Evolutionary conservation across 495 filamentous ascomycete species (phyloP).

Genomic region (Cercophora newfieldiana): DNA sequence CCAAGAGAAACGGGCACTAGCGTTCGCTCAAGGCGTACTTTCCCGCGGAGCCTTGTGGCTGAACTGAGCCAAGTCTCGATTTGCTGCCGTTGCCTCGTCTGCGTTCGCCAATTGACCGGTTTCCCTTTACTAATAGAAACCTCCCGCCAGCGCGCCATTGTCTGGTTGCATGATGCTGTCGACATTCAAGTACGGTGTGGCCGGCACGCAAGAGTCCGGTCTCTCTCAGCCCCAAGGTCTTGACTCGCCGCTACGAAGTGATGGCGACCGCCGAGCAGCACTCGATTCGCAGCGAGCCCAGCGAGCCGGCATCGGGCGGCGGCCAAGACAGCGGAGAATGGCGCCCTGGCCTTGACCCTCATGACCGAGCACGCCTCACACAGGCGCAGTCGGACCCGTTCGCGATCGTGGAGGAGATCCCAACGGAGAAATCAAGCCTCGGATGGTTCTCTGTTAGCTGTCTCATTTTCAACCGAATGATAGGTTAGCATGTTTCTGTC

Average conservation of each 20-base stretch:
- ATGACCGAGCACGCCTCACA: conserved; percentile 17
- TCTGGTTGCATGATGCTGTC: not conserved
- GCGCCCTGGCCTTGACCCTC: conserved; percentile 17
- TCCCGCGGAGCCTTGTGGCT: not conserved
- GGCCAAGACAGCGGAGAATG: conserved; percentile 2
- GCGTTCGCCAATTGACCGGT: not conserved
- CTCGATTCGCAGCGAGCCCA: conserved; percentile 1
- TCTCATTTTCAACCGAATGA: conserved; percentile 24
- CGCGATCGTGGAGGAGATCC: conserved; percentile 25
- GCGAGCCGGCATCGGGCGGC: not conserved
- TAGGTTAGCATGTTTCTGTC: not conserved
- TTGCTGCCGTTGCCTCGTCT: not conserved
- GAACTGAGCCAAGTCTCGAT: not conserved
- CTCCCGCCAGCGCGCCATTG: not conserved
- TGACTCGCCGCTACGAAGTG: not conserved
- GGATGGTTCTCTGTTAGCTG: conserved; percentile 22
- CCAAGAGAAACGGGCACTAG: not conserved
- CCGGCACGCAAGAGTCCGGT: not conserved
- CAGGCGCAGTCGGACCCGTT: conserved; percentile 15
- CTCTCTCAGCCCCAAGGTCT: not conserved
- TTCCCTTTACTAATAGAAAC: not conserved
- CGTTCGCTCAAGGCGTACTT: not conserved
- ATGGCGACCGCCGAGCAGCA: conserved; percentile 1
- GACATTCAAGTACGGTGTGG: conserved; percentile 4
- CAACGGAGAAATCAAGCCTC: conserved; percentile 17